A percentile compares a stretch with the other conserved stretches of the same genome.
Conservation (phyloP, 1,284 basidiomycete species). For the Ceratobasidium sp. region DNA sequence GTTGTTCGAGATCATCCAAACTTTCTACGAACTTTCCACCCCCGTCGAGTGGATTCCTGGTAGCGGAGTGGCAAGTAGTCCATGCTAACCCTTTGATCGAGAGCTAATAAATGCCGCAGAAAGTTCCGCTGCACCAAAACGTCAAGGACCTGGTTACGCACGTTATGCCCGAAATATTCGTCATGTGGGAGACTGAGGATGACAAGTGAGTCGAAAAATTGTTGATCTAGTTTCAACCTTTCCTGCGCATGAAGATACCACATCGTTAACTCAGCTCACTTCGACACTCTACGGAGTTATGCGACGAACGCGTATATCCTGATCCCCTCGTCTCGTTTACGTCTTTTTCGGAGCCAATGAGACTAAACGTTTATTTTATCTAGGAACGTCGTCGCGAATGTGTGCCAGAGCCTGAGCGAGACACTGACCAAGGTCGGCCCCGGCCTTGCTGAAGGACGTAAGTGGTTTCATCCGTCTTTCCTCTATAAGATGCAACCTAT, state of each 20-base stretch:
- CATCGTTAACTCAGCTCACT: conserved; percentile 83
- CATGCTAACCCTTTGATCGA: not conserved
- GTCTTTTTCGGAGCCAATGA: conserved; percentile 19
- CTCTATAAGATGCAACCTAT: conserved; percentile 7
- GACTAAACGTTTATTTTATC: conserved; percentile 41
- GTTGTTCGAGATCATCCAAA: conserved; percentile 87
- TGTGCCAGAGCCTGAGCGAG: conserved; percentile 88
- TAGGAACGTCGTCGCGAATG: conserved; percentile 84
- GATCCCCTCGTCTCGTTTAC: conserved; percentile 49
- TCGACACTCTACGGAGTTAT: conserved; percentile 67
- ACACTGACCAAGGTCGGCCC: conserved; percentile 91
- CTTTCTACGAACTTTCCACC: conserved; percentile 89
- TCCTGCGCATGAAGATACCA: conserved; percentile 61
- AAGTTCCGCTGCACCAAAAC: conserved; percentile 69
- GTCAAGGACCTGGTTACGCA: conserved; percentile 85
- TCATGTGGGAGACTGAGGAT: conserved; percentile 94
- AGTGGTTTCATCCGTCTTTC: conserved; percentile 45
- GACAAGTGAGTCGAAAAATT: conserved; percentile 82
- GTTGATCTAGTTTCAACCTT: conserved; percentile 14
- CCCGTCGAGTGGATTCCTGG: conserved; percentile 85
- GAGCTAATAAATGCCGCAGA: conserved; percentile 49
- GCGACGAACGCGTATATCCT: conserved; percentile 61
- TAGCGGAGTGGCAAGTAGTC: conserved; percentile 60
- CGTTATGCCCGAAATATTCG: conserved; percentile 77
- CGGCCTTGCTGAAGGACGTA: conserved; percentile 71